These are phyloP conservation scores for Tinospora cordifolia DNA, from an alignment of 164 flowering plant species.

Conservation along the genomic window DNA sequence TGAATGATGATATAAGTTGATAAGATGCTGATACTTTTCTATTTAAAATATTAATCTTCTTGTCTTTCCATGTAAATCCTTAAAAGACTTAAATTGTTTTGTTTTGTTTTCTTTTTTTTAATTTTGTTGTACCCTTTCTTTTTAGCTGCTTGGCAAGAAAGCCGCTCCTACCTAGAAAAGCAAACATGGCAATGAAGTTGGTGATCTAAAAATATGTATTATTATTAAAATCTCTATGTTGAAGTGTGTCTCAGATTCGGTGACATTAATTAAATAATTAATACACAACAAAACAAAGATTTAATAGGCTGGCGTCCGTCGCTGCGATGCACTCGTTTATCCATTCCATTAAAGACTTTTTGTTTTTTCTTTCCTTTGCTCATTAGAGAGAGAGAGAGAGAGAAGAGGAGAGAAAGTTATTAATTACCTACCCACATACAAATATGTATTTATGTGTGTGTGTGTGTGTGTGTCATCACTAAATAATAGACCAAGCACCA, in stretches of 20 bases:
- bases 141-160: neutral
- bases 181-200: neutral
- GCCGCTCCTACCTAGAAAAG: neutral
- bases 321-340: too few species aligned
- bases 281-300: neutral
- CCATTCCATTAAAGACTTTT: too few species aligned
- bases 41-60: too few species aligned
- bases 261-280: neutral
- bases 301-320: too few species aligned
- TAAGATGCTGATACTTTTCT: too few species aligned
- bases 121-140: neutral
- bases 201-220: neutral
- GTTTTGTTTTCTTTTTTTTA: neutral
- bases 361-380: slow-evolving; percentile 2
- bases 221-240: neutral
- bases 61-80: neutral
- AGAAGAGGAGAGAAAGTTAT: neutral
- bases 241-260: neutral
- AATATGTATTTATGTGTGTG: too few species aligned
- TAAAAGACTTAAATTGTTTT: neutral
- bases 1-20: too few species aligned
- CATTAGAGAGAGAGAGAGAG: too few species aligned
- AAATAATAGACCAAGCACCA: neutral
- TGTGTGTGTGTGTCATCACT: too few species aligned
- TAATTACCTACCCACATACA: neutral